Conservation (phyloP, 495 filamentous ascomycete species). For the Xylaria flabelliformis region DNA sequence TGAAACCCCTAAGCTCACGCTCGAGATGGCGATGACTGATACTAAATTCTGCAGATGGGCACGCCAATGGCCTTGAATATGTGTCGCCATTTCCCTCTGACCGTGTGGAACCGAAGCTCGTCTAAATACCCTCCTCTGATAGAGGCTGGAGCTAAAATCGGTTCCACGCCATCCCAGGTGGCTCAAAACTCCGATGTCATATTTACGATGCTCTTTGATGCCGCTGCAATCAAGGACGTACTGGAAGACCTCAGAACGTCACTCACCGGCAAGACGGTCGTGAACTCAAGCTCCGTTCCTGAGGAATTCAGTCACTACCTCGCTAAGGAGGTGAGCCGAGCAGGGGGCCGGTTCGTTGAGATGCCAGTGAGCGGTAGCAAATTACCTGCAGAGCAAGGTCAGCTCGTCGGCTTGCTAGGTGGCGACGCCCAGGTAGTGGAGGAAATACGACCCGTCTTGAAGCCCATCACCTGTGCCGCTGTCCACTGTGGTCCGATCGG, state of each 20-base stretch:
- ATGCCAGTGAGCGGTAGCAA: slow-evolving; percentile 31
- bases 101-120: slow-evolving; percentile 27
- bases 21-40: too few relatives aligned
- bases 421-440: slow-evolving; percentile 19
- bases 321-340: slow-evolving; percentile 9
- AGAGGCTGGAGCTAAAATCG: slow-evolving; percentile 15
- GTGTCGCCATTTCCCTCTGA: slow-evolving; percentile 16
- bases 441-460: slow-evolving; percentile 2
- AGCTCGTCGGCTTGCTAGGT: slow-evolving; percentile 27
- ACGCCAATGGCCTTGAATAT: slow-evolving; percentile 27
- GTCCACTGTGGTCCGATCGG: slow-evolving; percentile 28
- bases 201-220: slow-evolving; percentile 29
- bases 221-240: slow-evolving; percentile 16
- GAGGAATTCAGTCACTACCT: slow-evolving; percentile 24
- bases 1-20: too few relatives aligned
- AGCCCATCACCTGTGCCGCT: slow-evolving; percentile 24
- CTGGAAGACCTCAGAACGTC: slow-evolving; percentile 19
- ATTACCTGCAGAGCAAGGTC: slow-evolving; percentile 25
- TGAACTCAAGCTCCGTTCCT: slow-evolving; percentile 29
- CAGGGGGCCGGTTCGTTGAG: slow-evolving; percentile 24
- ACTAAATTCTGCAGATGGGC: slow-evolving; percentile 12
- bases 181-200: slow-evolving; percentile 27
- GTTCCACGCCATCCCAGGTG: slow-evolving; percentile 22
- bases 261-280: slow-evolving; percentile 22
- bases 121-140: slow-evolving; percentile 21